Percentiles rank a stretch among this genome's conserved stretches.
These are phyloP conservation scores for Papiliotrema flavescens DNA, from an alignment of 1,284 basidiomycete genomes.

Conservation along the genomic window DNA sequence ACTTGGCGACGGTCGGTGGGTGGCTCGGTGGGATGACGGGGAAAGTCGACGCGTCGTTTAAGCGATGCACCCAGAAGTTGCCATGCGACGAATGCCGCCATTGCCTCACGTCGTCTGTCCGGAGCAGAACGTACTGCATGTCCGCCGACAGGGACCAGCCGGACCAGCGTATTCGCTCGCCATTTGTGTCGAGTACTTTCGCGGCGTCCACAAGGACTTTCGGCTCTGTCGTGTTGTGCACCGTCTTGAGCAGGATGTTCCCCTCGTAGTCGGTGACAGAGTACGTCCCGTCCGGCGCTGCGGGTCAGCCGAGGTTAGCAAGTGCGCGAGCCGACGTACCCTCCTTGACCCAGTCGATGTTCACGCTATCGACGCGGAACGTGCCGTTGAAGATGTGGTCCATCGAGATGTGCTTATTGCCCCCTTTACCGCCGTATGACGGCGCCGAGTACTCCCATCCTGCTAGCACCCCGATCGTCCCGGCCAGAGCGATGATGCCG, in stretches of 20 bases:
- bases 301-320: background rate
- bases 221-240: constrained; percentile 55
- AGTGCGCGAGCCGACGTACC: constrained; percentile 54
- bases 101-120: constrained; percentile 74
- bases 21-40: constrained; percentile 62
- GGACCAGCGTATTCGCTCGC: constrained; percentile 55
- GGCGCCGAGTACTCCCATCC: constrained; percentile 42
- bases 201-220: constrained; percentile 34
- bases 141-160: constrained; percentile 80
- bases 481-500: constrained; percentile 35
- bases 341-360: constrained; percentile 79
- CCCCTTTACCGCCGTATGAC: constrained; percentile 49
- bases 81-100: constrained; percentile 87
- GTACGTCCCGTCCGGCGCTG: constrained; percentile 81
- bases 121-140: constrained; percentile 78
- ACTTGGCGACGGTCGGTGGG: constrained; percentile 66
- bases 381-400: constrained; percentile 89
- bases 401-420: constrained; percentile 68
- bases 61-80: constrained; percentile 80
- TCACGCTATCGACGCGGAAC: constrained; percentile 55
- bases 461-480: constrained; percentile 38
- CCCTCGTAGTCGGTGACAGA: constrained; percentile 58
- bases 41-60: constrained; percentile 61
- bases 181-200: constrained; percentile 46
- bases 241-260: constrained; percentile 69